These are phyloP conservation scores for Paramarasmius palmivorus DNA, from an alignment of 1,284 basidiomycete genomes.

Conservation along the genomic window DNA sequence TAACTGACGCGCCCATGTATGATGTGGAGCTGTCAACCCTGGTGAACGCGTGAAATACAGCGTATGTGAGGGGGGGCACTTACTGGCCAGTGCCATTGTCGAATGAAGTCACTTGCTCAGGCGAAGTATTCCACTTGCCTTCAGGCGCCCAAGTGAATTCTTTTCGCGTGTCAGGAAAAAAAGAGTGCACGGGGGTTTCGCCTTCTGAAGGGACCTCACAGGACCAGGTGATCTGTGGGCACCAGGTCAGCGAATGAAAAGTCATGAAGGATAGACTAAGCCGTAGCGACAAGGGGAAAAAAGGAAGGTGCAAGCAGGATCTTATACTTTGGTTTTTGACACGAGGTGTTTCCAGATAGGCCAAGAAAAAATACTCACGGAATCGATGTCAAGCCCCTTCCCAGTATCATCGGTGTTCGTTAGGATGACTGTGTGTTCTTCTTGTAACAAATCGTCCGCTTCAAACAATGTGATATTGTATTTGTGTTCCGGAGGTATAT, in stretches of 20 bases:
- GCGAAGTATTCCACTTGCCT: constrained; percentile 14
- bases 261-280: too few relatives aligned
- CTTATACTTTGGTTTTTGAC: neutral
- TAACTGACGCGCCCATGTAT: constrained; percentile 22
- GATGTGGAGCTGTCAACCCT: constrained; percentile 25
- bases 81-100: constrained; percentile 30
- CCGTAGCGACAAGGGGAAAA: too few relatives aligned
- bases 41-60: neutral
- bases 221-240: constrained; percentile 16
- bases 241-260: too few relatives aligned
- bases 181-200: constrained; percentile 5
- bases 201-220: constrained; percentile 5
- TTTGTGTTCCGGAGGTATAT: neutral
- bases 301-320: neutral
- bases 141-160: constrained; percentile 15
- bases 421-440: constrained; percentile 5
- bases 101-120: constrained; percentile 1
- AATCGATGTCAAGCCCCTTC: constrained; percentile 12
- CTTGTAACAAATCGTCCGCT: constrained; percentile 24
- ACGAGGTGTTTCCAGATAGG: neutral
- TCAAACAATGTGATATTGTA: constrained; percentile 30
- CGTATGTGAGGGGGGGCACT: constrained; percentile 13
- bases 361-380: constrained; percentile 5
- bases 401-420: constrained; percentile 4
- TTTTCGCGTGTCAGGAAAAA: constrained; percentile 10